Percentiles rank a stretch among this genome's conserved stretches.
These are phyloP conservation scores for Aureobasidium sp. DNA, from an alignment of 2,329 filamentous ascomycete species.

Conservation along the genomic window DNA sequence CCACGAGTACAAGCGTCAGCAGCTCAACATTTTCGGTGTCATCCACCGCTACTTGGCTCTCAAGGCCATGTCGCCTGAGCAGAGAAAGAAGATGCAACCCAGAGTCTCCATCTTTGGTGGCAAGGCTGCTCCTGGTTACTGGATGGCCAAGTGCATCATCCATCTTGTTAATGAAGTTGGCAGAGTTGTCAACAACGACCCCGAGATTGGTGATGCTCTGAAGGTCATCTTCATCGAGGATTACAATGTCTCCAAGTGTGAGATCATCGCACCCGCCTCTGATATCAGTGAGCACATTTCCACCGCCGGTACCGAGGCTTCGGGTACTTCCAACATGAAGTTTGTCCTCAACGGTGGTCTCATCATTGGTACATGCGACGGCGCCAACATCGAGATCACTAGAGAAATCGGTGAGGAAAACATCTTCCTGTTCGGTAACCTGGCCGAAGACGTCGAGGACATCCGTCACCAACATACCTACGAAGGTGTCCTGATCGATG, in stretches of 20 bases:
- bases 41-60: slow-evolving; percentile 89
- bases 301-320: slow-evolving; percentile 85
- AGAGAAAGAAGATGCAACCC: slow-evolving; percentile 78
- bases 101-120: slow-evolving; percentile 95
- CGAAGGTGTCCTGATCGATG: slow-evolving; percentile 68
- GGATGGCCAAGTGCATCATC: slow-evolving; percentile 99
- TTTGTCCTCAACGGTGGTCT: slow-evolving; percentile 96
- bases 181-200: slow-evolving; percentile 82
- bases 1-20: slow-evolving; percentile 85
- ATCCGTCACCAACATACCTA: slow-evolving; percentile 87
- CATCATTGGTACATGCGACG: slow-evolving; percentile 96
- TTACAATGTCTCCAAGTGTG: slow-evolving; percentile 99
- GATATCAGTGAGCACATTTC: slow-evolving; percentile 99
- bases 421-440: slow-evolving; percentile 96
- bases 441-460: slow-evolving; percentile 94
- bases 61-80: slow-evolving; percentile 75
- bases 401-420: slow-evolving; percentile 75
- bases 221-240: slow-evolving; percentile 98
- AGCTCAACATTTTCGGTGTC: slow-evolving; percentile 93
- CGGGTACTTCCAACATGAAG: slow-evolving; percentile 97
- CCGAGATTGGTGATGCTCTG: slow-evolving; percentile 83
- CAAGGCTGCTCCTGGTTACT: slow-evolving; percentile 96
- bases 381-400: slow-evolving; percentile 71
- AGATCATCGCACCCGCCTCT: slow-evolving; percentile 89
- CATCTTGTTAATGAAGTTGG: slow-evolving; percentile 93